Base-by-base conservation (phyloP, 768 basidiomycete species). In the Fomitopsis serialis region DNA sequence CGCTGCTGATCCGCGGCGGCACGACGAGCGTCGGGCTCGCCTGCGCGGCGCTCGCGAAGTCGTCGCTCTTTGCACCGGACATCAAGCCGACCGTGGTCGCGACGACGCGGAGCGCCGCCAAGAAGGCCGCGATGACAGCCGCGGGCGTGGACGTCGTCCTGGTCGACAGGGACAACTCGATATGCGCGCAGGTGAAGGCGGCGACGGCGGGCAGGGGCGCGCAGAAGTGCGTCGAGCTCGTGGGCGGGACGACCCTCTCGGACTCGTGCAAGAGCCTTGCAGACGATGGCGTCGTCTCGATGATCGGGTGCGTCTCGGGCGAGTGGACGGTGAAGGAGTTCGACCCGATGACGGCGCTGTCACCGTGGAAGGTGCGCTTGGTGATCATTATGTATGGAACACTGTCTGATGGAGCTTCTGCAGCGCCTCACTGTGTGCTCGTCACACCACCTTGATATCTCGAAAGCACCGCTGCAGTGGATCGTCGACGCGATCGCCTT, bases 291-390 rank as follows among this genome's bases (percentile, higher is more conserved):
- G 19, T 49, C 3, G 19, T 36, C 19, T 49, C 48, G 19, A 37
- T 49, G 48, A 40, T 49, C 36, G 48, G 48, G 4, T 49, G 48
- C 22, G 48, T 49, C 19, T 49, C 48, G 48, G 48, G 48, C 32
- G 34, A 49, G 36, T 49, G 48, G 48, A 49, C 36, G 48, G 34
- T 49, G 17, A 49, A 49, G 48, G 48, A 49, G 7, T 49, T 49
- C 22, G 35, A 49, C 23, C 48, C 48, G 34, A 49, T 49, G 48
- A 3, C 32, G 32, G 19, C 48, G 35, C 36, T 49, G 3, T 7
- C 8, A 17, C 48, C 48, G 4, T 11, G 34, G 48, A 49, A 49
- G 48, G 48, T 49, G 32, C 32, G 48, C 17, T 23, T 40, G 37
- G 6, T 15, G 13, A 15, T 15, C 37, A 7, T 17, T 45, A 7